Percentiles rank a stretch among this genome's conserved stretches.
These are phyloP conservation scores for Coniosporium tulheliwenetii DNA, from an alignment of 2,329 filamentous ascomycete species.

Conservation along the genomic window DNA sequence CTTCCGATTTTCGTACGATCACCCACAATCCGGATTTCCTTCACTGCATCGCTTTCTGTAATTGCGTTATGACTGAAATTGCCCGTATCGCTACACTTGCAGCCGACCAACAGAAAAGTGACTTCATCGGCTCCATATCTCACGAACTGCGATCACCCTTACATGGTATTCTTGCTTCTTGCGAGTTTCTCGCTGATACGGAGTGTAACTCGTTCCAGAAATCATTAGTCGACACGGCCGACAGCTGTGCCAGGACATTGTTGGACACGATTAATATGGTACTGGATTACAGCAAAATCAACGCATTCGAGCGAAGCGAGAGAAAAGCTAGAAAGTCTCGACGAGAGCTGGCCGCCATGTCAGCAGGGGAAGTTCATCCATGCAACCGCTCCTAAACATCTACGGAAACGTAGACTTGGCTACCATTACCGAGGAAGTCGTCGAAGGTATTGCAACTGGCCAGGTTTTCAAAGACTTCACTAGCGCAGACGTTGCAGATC, in stretches of 20 bases:
- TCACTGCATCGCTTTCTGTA: constrained; percentile 24
- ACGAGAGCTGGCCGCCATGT: constrained; percentile 1
- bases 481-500: constrained; percentile 1
- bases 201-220: constrained; percentile 21
- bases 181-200: constrained; percentile 33
- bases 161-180: constrained; percentile 32
- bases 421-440: constrained; percentile 35
- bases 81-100: constrained; percentile 21
- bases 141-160: constrained; percentile 35
- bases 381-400: constrained; percentile 16
- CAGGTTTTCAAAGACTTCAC: constrained; percentile 23
- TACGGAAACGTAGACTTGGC: constrained; percentile 25
- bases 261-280: constrained; percentile 32
- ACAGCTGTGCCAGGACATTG: constrained; percentile 33
- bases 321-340: constrained; percentile 8
- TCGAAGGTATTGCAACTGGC: constrained; percentile 37
- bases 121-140: constrained; percentile 35
- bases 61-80: constrained; percentile 25
- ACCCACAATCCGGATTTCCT: constrained; percentile 23
- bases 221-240: constrained; percentile 31
- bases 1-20: constrained; percentile 11
- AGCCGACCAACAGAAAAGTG: constrained; percentile 32
- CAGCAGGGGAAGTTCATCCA: neutral
- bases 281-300: constrained; percentile 30
- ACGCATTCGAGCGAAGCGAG: constrained; percentile 17